Conservation (phyloP, 2,329 filamentous ascomycete genomes). For the Trichoderma brevicompactum region DNA sequence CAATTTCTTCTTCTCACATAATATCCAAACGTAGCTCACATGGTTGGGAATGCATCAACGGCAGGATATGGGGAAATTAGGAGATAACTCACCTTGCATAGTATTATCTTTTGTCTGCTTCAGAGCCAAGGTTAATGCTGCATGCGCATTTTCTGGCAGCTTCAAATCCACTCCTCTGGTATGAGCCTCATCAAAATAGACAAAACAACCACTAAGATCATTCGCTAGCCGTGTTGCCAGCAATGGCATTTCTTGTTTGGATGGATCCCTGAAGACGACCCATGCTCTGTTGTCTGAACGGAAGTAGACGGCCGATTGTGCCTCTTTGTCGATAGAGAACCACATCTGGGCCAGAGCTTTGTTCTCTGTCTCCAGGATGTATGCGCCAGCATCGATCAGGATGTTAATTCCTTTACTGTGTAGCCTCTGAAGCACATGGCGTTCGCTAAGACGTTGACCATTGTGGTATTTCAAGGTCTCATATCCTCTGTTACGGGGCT, state of each 20-base stretch:
- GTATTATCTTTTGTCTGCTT: conserved; percentile 64
- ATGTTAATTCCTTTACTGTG: conserved; percentile 49
- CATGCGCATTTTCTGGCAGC: conserved; percentile 51
- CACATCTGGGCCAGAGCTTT: conserved; percentile 52
- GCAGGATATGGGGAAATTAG: neutral
- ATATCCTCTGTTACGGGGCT: conserved; percentile 56
- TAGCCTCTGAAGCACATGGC: conserved; percentile 50
- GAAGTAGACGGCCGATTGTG: conserved; percentile 60
- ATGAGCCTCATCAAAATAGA: conserved; percentile 56
- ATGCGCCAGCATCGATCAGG: conserved; percentile 67
- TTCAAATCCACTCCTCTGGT: conserved; percentile 65
- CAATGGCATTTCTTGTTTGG: conserved; percentile 53
- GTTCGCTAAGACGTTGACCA: conserved; percentile 50
- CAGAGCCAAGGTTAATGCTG: conserved; percentile 60
- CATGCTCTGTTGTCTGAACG: conserved; percentile 40
- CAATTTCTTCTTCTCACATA: too few species aligned
- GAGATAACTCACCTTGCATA: conserved; percentile 56
- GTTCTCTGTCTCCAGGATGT: conserved; percentile 66
- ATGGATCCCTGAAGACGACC: conserved; percentile 29
- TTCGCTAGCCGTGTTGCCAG: conserved; percentile 60
- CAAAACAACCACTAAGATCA: conserved; percentile 55
- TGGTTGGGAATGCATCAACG: too few species aligned
- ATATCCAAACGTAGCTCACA: too few species aligned
- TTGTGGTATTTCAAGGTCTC: conserved; percentile 37
- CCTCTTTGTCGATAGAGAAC: conserved; percentile 51